Percentiles rank a stretch among this genome's conserved stretches.
Evolutionary conservation across 2,329 filamentous ascomycete genomes (phyloP).

Genomic region (Decorospora gaudefroyi): DNA sequence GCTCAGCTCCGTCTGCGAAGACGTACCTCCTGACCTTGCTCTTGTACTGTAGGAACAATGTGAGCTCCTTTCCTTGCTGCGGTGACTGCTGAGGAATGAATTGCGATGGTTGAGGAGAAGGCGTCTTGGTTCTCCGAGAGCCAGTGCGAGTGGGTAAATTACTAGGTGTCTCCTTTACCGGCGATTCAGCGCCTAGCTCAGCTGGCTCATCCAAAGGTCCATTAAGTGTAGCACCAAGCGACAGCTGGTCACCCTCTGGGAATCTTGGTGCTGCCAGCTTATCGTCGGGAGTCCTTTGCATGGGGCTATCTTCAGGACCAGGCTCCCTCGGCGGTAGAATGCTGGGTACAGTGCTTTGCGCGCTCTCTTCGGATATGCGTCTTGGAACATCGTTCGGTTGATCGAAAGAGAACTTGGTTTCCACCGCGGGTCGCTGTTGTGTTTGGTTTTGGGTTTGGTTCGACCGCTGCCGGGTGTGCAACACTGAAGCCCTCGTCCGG

Average conservation of each 20-base stretch:
- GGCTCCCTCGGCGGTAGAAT: constrained; percentile 43
- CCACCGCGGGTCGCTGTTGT: constrained; percentile 54
- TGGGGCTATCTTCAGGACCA: constrained; percentile 39
- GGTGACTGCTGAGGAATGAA: constrained; percentile 64
- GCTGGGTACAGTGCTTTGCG: constrained; percentile 46
- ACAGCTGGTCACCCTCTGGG: constrained; percentile 38
- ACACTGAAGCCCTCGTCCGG: constrained; percentile 61
- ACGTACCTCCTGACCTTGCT: constrained; percentile 97
- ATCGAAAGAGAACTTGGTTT: constrained; percentile 61
- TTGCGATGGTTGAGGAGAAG: constrained; percentile 50
- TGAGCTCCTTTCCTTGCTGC: constrained; percentile 81
- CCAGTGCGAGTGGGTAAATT: constrained; percentile 33
- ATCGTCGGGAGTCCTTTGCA: constrained; percentile 66
- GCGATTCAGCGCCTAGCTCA: constrained; percentile 32
- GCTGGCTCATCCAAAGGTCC: constrained; percentile 44
- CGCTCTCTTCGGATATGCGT: constrained; percentile 67
- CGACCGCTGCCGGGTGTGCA: constrained; percentile 59
- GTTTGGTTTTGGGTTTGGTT: constrained; percentile 24
- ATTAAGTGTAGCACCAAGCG: constrained; percentile 43
- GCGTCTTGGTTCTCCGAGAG: constrained; percentile 44
- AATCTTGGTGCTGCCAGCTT: constrained; percentile 56
- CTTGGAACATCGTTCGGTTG: constrained; percentile 54
- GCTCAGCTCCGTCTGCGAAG: constrained; percentile 78
- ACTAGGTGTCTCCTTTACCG: constrained; percentile 29
- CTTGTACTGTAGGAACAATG: constrained; percentile 93